Conservation (phyloP, 2,329 filamentous ascomycete species). For the Hypoxylon sp. region DNA sequence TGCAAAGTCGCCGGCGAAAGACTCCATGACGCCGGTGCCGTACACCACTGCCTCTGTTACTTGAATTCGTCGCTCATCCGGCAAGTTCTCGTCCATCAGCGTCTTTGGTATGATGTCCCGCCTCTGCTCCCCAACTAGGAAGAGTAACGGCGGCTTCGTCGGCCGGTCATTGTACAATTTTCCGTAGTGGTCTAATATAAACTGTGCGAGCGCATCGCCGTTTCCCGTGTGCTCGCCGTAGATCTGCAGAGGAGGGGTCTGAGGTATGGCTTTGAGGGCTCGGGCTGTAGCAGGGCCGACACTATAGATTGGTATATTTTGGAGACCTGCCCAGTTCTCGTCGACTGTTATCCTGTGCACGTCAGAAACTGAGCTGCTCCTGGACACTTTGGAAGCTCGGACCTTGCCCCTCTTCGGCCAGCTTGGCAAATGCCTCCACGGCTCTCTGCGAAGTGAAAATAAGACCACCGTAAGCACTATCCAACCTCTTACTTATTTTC, state of each 20-base stretch:
- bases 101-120: conserved; percentile 90
- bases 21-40: conserved; percentile 83
- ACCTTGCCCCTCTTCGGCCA: conserved; percentile 68
- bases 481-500: conserved; percentile 56
- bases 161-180: conserved; percentile 60
- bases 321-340: conserved; percentile 64
- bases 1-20: conserved; percentile 78
- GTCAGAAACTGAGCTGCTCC: conserved; percentile 47
- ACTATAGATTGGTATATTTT: conserved; percentile 75
- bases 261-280: conserved; percentile 71
- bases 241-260: conserved; percentile 68
- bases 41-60: conserved; percentile 89
- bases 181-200: conserved; percentile 83
- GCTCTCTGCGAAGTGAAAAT: conserved; percentile 88
- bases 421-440: conserved; percentile 78
- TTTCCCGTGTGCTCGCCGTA: conserved; percentile 87
- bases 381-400: conserved; percentile 35
- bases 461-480: conserved; percentile 74
- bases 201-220: conserved; percentile 81
- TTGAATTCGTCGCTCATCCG: conserved; percentile 64
- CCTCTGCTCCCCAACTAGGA: conserved; percentile 90
- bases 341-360: conserved; percentile 42
- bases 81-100: conserved; percentile 70
- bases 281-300: conserved; percentile 85
- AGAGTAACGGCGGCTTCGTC: conserved; percentile 76